Evolutionary conservation across 2,329 filamentous ascomycete genomes (phyloP).

Genomic region (Didymella glomerata): DNA sequence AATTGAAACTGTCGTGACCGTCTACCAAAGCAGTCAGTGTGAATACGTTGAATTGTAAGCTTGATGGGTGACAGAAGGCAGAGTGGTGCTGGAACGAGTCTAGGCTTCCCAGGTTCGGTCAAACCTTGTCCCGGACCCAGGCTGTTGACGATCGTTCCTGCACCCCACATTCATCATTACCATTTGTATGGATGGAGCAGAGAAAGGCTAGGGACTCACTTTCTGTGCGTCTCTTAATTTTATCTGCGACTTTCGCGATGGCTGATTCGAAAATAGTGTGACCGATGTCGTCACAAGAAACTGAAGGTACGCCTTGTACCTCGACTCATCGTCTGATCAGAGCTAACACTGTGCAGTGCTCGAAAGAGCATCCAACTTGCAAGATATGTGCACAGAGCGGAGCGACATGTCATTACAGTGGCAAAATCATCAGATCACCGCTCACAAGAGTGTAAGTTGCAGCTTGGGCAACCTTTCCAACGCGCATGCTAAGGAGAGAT

Average conservation of each 20-base stretch:
- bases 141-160: conserved; percentile 4
- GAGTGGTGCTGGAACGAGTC: background rate
- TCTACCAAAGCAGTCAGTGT: too few relatives aligned
- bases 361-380: conserved; percentile 36
- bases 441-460: conserved; percentile 31
- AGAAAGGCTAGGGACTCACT: conserved; percentile 29
- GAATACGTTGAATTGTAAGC: too few relatives aligned
- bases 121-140: background rate
- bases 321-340: background rate
- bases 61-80: too few relatives aligned
- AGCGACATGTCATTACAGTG: conserved; percentile 36
- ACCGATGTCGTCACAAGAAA: conserved; percentile 39
- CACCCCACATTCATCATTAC: conserved; percentile 14
- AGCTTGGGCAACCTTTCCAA: too few relatives aligned
- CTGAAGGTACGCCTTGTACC: conserved; percentile 24
- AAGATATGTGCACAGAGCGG: conserved; percentile 32
- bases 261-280: conserved; percentile 28
- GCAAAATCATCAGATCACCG: conserved; percentile 35
- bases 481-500: background rate
- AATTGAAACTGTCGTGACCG: too few relatives aligned
- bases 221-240: conserved; percentile 21
- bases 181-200: conserved; percentile 36
- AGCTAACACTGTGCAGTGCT: conserved; percentile 26
- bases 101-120: background rate
- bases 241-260: background rate